Conservation (phyloP, 805 yeast genomes). For the Metschnikowia santaceciliae region DNA sequence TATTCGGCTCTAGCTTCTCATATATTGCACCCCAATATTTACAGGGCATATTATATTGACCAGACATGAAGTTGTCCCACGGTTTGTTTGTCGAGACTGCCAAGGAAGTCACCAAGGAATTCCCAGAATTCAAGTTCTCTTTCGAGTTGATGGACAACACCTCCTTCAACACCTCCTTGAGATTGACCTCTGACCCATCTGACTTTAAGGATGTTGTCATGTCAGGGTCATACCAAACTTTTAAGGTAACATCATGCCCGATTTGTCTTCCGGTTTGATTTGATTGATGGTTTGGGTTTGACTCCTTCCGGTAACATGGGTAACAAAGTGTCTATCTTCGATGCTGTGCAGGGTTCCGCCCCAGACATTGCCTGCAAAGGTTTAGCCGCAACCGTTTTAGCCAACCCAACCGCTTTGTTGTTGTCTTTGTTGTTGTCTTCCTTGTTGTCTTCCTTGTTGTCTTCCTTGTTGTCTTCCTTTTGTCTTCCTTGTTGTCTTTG, state of each 20-base stretch:
- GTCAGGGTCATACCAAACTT: conserved; percentile 92
- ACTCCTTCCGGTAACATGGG: conserved; percentile 99
- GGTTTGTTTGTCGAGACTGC: conserved; percentile 95
- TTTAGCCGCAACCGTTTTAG: no score
- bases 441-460: no score
- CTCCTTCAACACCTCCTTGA: conserved; percentile 54
- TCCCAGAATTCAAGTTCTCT: conserved; percentile 81
- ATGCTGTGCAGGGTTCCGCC: conserved; percentile 99
- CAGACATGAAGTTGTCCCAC: conserved; percentile 94
- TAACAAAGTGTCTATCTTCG: conserved; percentile 95
- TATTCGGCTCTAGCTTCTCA: conserved; percentile 84
- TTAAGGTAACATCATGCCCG: conserved; percentile 99
- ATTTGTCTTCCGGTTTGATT: conserved; percentile 84
- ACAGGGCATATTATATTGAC: conserved; percentile 85
- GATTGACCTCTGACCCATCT: conserved; percentile 83
- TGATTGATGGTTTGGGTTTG: conserved; percentile 95
- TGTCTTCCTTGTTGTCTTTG: no score
- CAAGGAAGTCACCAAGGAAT: conserved; percentile 82
- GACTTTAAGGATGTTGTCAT: conserved; percentile 83
- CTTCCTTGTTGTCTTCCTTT: no score
- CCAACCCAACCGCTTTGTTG: conserved; percentile 97
- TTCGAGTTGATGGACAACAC: conserved; percentile 90
- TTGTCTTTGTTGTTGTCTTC: no score
- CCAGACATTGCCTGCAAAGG: conserved; percentile 99
- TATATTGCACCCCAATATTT: conserved; percentile 83